Conservation (phyloP, 768 basidiomycete species). For the Daedaleopsis nitida region DNA sequence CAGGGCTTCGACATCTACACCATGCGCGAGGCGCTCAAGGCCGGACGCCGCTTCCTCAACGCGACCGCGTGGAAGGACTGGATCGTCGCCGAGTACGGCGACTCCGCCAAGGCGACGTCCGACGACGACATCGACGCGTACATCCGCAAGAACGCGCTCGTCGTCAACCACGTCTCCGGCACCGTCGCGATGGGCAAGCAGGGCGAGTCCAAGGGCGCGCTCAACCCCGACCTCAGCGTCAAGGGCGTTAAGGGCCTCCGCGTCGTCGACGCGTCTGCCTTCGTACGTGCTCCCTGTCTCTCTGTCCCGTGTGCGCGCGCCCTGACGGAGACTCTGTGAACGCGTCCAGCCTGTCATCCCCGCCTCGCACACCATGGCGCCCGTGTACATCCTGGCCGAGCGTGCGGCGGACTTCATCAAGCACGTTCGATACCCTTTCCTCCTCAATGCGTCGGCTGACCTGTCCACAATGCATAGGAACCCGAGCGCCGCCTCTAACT, state of each 20-base stretch:
- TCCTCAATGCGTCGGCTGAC: neutral
- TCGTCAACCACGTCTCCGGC: neutral
- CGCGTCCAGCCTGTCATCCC: conserved; percentile 8
- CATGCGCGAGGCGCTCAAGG: conserved; percentile 19
- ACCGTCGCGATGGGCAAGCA: neutral
- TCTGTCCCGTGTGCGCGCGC: neutral
- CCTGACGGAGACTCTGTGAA: neutral
- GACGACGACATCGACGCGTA: conserved; percentile 1
- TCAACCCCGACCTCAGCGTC: conserved; percentile 48
- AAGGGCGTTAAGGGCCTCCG: conserved; percentile 55
- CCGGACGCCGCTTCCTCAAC: conserved; percentile 1
- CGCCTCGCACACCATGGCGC: conserved; percentile 1
- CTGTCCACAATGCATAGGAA: neutral
- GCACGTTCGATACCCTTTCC: neutral
- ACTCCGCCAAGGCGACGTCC: neutral
- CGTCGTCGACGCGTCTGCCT: conserved; percentile 54
- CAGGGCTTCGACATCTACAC: conserved; percentile 27
- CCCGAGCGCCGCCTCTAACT: neutral
- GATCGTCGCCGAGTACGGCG: neutral
- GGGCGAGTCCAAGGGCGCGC: conserved; percentile 41
- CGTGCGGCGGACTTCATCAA: conserved; percentile 20
- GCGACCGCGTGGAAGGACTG: conserved; percentile 15
- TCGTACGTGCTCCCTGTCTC: conserved; percentile 22
- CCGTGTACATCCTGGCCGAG: conserved; percentile 19
- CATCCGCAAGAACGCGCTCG: neutral